Base-by-base conservation (phyloP, 2,329 filamentous ascomycete species). In the Sporothrix pallida region DNA sequence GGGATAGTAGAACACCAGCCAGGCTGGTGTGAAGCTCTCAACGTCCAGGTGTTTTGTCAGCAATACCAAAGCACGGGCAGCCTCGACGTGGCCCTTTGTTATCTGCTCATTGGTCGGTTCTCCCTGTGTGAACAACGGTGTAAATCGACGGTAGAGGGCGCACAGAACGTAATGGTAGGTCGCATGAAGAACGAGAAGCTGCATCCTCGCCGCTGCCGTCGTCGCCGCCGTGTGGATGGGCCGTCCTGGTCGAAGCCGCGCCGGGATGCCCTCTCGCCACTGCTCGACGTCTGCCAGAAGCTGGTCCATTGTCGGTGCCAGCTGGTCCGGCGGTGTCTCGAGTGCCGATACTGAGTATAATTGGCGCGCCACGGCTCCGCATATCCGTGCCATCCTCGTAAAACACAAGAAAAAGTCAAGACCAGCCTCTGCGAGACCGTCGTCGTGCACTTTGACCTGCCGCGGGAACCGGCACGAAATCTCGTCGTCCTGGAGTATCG, bases 1-100 rank as follows among this genome's bases (percentile, higher is more conserved):
- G 12, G 72, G 67, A 58, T 73, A 73, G 72, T 73, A 73, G 13
- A 73, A 73, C 15, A 73, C 68, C 20, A 73, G 56, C 72, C 72
- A 73, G 1, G 44, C 72, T 1, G 72, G 72, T 20, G 65, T 65
- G 37, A 73, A 73, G 56, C 67, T 73, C 31, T 73, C 72, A 2
- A 60, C 69, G 46, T 73, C 67, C 4, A 73, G 72, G 17, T 73
- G 68, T 68, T 73, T 73, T 7, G 72, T 70, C 17, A 70, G 56
- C 44, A 73, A 15, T 1, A 73, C 72, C 42, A 73, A 50, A n/a
- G 72, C 62, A 13, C 72, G 72, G 2, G 72, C 72, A 2, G 72
- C 72, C 58, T 73, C 54, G 6, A 69, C 71, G 15, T 60, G 44
- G 13, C 62, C 63, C 15, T 20, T 52, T 15, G 42, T 54, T 37